Base-by-base conservation (phyloP, 2,329 filamentous ascomycete species). In the Fusarium sp. region DNA sequence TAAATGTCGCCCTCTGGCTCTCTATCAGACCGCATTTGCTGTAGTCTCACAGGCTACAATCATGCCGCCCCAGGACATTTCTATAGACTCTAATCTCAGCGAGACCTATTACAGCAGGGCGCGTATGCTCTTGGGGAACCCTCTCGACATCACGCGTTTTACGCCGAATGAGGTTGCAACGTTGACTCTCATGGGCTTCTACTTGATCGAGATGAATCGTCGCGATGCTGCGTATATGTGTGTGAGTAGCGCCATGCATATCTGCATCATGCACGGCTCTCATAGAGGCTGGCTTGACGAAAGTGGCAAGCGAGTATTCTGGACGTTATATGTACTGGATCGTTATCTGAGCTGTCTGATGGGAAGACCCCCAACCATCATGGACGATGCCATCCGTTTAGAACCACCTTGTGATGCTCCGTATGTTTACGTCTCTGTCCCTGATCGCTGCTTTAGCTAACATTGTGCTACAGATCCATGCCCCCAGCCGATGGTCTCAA, bases 251-350 rank as follows among this genome's bases (percentile, higher is more conserved):
- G 84, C 84, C 29, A 84, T 85, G 78, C 81, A 83, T 44, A 81
- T 85, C 32, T 81, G 82, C 47, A 80, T 86, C 49, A 83, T 83
- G 77, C 81, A 84, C 34, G 85, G 85, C n/a, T 78, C 83, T 2
- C 83, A 86, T 66, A 76, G 81, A 16, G 83, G 83, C 6, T 81
- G 78, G 69, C 76, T 80, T 5, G 80, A 84, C 44, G 84, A 86
- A 70, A 73, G 74, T 24, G 81, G 80, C 3, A 85, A 83, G 68
- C 77, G 85, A 38, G 78, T 83, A 8, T 86, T 87, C 58, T 87
- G 85, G 85, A 87, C 84, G 0, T 77, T 86, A 4, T 87, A 85
- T 59, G 79, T 84, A n/a, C 73, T 87, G 16, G 84, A 87, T 66
- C 79, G 84, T 47, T 86, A 78, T 76, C 67, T 86, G 44, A 83